A percentile compares a stretch with the other conserved stretches of the same genome.
Evolutionary conservation across 176 grass and related monocot species (phyloP).

Genomic region (Oryza meyeriana): DNA sequence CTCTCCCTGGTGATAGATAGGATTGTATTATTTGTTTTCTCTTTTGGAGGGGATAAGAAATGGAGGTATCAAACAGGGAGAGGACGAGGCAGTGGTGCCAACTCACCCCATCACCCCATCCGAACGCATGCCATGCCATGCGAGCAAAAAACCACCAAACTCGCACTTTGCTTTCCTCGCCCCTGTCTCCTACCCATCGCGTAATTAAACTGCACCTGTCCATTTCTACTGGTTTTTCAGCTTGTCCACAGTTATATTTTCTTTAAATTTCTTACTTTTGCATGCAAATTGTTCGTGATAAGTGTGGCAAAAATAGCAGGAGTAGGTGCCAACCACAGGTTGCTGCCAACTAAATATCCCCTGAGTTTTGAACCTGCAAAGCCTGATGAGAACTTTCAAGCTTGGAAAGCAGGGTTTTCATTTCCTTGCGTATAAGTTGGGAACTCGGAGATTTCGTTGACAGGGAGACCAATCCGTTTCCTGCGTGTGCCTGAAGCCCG

Average conservation of each 20-base stretch:
- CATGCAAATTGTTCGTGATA: neutral
- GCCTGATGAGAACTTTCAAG: neutral
- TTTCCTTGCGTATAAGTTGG: slow-evolving; percentile 23
- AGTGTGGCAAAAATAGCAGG: neutral
- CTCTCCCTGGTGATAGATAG: slow-evolving; percentile 12
- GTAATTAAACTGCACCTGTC: neutral
- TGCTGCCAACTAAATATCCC: neutral
- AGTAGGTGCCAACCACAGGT: neutral
- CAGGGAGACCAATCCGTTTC: slow-evolving; percentile 11
- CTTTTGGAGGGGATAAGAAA: slow-evolving; percentile 39
- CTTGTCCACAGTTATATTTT: neutral
- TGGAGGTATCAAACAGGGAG: slow-evolving; percentile 21
- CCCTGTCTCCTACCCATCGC: neutral
- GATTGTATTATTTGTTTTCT: slow-evolving; percentile 10
- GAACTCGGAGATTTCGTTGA: neutral
- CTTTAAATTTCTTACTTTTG: neutral
- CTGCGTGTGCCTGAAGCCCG: neutral
- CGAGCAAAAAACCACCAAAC: slow-evolving; percentile 8
- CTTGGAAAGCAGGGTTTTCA: neutral
- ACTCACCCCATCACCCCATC: slow-evolving; percentile 9
- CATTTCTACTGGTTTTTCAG: neutral
- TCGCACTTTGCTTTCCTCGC: slow-evolving; percentile 18
- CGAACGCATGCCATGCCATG: neutral
- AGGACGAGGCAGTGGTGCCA: slow-evolving; percentile 14
- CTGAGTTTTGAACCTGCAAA: neutral